These are phyloP conservation scores for Massariosphaeria phaeospora DNA, from an alignment of 495 filamentous ascomycete genomes.

Conservation along the genomic window DNA sequence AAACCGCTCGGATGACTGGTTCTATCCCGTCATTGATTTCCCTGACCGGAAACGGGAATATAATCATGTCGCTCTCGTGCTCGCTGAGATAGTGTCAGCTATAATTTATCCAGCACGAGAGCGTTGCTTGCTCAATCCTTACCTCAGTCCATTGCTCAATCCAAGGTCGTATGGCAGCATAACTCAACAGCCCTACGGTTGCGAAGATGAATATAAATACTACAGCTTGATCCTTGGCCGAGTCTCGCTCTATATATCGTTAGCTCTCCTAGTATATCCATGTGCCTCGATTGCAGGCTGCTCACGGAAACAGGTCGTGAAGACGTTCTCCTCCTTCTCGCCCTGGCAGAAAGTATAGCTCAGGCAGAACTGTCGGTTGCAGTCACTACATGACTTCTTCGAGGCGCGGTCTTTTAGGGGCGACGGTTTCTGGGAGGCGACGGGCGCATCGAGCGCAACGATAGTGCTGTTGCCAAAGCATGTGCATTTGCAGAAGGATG, in stretches of 20 bases:
- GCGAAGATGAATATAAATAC: slow-evolving; percentile 89
- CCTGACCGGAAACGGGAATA: slow-evolving; percentile 29
- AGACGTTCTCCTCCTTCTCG: slow-evolving; percentile 79
- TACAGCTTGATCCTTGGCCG: slow-evolving; percentile 80
- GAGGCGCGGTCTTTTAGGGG: slow-evolving; percentile 34
- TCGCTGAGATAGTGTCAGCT: slow-evolving; percentile 21
- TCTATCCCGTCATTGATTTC: slow-evolving; percentile 11
- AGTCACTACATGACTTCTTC: slow-evolving; percentile 66
- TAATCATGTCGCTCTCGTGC: slow-evolving; percentile 29
- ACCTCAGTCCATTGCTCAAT: slow-evolving; percentile 49
- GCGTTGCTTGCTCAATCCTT: not conserved
- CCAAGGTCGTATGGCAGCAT: slow-evolving; percentile 68
- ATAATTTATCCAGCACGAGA: not conserved
- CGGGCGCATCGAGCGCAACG: slow-evolving; percentile 58
- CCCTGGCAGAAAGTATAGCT: slow-evolving; percentile 80
- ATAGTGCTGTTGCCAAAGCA: slow-evolving; percentile 90
- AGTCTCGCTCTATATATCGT: slow-evolving; percentile 64
- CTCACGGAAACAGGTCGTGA: slow-evolving; percentile 82
- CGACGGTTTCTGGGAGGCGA: slow-evolving; percentile 35
- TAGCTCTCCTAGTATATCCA: slow-evolving; percentile 12
- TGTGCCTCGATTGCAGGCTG: no score
- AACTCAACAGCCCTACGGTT: slow-evolving; percentile 74
- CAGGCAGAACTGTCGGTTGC: slow-evolving; percentile 87
- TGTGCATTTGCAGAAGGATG: slow-evolving; percentile 97
- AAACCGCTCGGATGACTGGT: not conserved